Evolutionary conservation across 1,284 basidiomycete genomes (phyloP), one percentile per base, ranked within the genome.

Genomic region (Trichosporon faecale): DNA sequence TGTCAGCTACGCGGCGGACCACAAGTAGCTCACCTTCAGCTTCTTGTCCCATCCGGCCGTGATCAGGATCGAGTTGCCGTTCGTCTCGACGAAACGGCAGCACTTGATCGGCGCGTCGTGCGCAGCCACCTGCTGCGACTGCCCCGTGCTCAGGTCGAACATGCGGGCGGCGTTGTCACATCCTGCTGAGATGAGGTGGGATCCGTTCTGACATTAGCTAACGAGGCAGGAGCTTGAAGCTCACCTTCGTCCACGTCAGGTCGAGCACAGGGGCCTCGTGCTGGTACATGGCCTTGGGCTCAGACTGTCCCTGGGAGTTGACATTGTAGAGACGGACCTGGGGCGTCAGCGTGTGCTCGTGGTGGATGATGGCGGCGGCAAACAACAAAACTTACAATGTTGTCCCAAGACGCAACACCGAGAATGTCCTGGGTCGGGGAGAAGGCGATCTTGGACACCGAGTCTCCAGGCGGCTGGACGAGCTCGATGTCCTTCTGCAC

Each of bases 1-100:
- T 31, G 66, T 72, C 3, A 70, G 67, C 49, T 29, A 27, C 9
- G 18, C 31, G 12, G 2, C 5, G 18, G 16, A 6, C 61, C 16
- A 11, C 9, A 25, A 14, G 35, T 6, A 7, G 72, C 84, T 44
- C 67, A 93, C 91, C 87, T 93, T 94, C 76, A 95, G 80, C 14
- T 91, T 92, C 84, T 93, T 94, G 81, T 97, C 94, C 94, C 94
- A 97, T 67, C 91, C 91, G 1, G 92, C 94, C 0, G 94, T 95
- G 16, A 89, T 91, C 44, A 94, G 85, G 69, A 93, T 88, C 4
- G 44, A n/a, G 23, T 68, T 60, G 16, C 73, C 73, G 60, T 70
- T 68, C 44, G 88, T 85, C 73, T 92, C 91, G 66, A 94, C 86
- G 88, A 90, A 94, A 68, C 88, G 86, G 40, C 94, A 88, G 70